Conservation (phyloP, 768 basidiomycete genomes). For the Artomyces pyxidatus region DNA sequence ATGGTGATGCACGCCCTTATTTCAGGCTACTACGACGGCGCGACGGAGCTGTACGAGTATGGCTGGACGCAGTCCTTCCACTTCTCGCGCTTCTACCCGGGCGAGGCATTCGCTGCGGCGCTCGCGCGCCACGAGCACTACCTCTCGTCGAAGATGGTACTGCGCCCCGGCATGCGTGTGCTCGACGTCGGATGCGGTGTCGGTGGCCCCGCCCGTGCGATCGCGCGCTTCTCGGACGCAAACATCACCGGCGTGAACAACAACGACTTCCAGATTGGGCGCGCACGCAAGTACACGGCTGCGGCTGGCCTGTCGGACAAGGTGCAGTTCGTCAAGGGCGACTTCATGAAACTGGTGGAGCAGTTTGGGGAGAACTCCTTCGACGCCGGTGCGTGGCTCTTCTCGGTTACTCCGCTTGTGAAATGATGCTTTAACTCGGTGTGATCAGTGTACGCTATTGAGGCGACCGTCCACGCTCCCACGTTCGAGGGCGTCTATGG, state of each 20-base stretch:
- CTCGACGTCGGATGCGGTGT: conserved; percentile 98
- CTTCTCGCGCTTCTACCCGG: conserved; percentile 95
- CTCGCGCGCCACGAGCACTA: conserved; percentile 97
- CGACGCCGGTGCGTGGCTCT: conserved; percentile 70
- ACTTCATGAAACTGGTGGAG: conserved; percentile 92
- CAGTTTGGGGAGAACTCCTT: conserved; percentile 90
- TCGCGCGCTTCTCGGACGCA: conserved; percentile 83
- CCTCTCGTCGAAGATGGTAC: conserved; percentile 76
- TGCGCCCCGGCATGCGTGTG: conserved; percentile 88
- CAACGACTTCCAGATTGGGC: conserved; percentile 88
- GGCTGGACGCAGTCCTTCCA: conserved; percentile 91
- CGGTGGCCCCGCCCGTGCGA: conserved; percentile 92
- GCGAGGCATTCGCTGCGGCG: conserved; percentile 70
- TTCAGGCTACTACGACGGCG: conserved; percentile 92
- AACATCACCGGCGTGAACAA: conserved; percentile 86
- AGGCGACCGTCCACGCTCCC: conserved; percentile 95
- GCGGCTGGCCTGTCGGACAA: conserved; percentile 66
- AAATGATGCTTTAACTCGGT: background rate
- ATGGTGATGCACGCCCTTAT: background rate
- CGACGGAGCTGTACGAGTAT: conserved; percentile 92
- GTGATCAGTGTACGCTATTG: conserved; percentile 81
- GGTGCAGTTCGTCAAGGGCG: conserved; percentile 81
- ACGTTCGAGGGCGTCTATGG: conserved; percentile 93
- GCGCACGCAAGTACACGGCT: conserved; percentile 78
- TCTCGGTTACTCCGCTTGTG: background rate